Percentiles rank a stretch among this genome's conserved stretches.
Conservation (phyloP, 1,284 basidiomycete genomes). For the Vanrija pseudolonga region DNA sequence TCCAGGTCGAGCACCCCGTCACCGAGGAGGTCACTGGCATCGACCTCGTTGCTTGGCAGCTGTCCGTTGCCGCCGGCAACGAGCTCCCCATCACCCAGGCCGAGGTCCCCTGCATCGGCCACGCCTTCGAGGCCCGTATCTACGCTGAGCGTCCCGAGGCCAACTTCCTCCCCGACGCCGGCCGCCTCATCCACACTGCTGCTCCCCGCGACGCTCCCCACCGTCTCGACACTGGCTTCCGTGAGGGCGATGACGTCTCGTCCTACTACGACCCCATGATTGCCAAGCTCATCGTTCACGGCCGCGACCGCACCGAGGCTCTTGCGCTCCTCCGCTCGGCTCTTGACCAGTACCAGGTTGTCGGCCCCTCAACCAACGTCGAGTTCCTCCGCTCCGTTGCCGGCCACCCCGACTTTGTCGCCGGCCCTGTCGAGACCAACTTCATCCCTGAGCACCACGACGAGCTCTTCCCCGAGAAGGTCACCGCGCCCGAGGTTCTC, state of each 20-base stretch:
- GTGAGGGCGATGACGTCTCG: conserved; percentile 78
- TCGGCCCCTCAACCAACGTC: conserved; percentile 85
- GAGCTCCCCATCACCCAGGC: conserved; percentile 71
- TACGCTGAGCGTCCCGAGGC: conserved; percentile 92
- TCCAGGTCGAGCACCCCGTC: conserved; percentile 93
- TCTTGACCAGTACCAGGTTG: conserved; percentile 81
- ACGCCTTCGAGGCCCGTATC: conserved; percentile 93
- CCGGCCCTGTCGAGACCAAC: conserved; percentile 84
- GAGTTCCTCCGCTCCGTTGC: conserved; percentile 80
- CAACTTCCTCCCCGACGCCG: conserved; percentile 88
- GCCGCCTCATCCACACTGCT: conserved; percentile 67
- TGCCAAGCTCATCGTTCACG: conserved; percentile 73
- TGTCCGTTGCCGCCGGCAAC: conserved; percentile 87
- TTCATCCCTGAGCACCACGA: conserved; percentile 80
- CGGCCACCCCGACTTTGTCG: conserved; percentile 69
- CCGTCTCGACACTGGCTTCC: conserved; percentile 87
- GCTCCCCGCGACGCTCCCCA: conserved; percentile 59
- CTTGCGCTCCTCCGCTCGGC: conserved; percentile 73
- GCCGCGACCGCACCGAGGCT: conserved; percentile 79
- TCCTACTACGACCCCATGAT: conserved; percentile 90
- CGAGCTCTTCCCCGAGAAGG: conserved; percentile 65
- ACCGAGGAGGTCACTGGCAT: conserved; percentile 92
- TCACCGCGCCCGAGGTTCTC: conserved; percentile 61
- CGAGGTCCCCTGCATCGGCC: conserved; percentile 76
- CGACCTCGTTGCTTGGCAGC: conserved; percentile 91